Evolutionary conservation across 176 grass and related monocot genomes (phyloP), one percentile per base, ranked within the genome.

Genomic region (Zizania latifolia): DNA sequence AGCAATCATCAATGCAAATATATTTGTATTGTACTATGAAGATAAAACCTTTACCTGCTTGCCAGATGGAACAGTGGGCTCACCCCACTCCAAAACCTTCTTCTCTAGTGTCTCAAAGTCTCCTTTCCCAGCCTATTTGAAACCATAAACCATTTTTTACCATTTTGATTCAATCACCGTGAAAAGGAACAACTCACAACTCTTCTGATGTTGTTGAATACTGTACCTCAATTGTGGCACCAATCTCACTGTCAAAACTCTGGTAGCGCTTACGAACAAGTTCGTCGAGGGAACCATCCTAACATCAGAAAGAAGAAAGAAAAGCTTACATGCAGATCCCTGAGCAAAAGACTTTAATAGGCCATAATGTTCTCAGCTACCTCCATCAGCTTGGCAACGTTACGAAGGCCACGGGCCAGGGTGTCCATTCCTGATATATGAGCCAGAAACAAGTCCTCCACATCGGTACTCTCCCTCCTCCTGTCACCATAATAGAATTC

Each of bases 381-480:
- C 92, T 92, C 84, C 2, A 86, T 89, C 50, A 98, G 78, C 69
- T 92, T 98, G 15, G 30, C 94, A 45, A 92, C 91, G 22, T 92
- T 98, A 8, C 84, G 79, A 35, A 98, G 95, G 67, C 95, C 95
- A 23, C 91, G 91, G 8, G 95, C 89, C 26, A 98, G 69, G 48
- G 91, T 98, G 63, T 98, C 95, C 95, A 98, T 98, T n/a, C 89
- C 95, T 2, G 89, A 90, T 51, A 98, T 92, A 75, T 98, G 95
- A 76, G 95, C 95, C 74, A 98, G 81, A 41, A 98, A 98, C 79
- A 98, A 43, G 68, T 98, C 94, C 58, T 98, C 91, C 10, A 98
- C 91, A 84, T 98, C 95, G 56, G 95, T 98, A 65, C 95, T 98
- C 81, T 98, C 95, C 76, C 95, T 94, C 79, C 95, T 82, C 82